Base-by-base conservation (phyloP, 345 rosid species). In the Lenwebbia sp. region DNA sequence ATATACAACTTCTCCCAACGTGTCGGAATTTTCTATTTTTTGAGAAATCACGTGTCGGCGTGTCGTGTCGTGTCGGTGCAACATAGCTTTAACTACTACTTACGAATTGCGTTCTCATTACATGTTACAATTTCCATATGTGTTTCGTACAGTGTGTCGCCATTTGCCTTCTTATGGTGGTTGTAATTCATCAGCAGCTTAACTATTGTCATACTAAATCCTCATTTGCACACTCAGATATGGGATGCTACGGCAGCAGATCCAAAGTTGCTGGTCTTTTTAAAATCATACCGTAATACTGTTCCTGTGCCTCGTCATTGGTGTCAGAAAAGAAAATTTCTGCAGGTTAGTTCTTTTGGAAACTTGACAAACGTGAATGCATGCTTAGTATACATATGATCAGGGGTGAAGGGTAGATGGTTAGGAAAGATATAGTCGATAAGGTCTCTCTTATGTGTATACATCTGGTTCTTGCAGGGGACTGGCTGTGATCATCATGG, bases 391-490 rank as follows among this genome's bases (percentile, higher is more conserved):
- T 92, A 90, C 87, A 88, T 85, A 88, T 84, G 88, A 83, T 89
- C 89, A 89, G 90, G 88, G 90, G 87, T 89, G 85, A 90, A 89
- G 96, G 91, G 62, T 84, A 84, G 87, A 89, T 92, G 91, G 93
- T 85, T 93, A 87, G 93, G 94, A 90, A 88, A 90, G 89, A 92
- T 92, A 93, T 91, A 85, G 95, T 88, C 89, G 88, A 90, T 89
- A 91, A 96, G 96, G 95, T 92, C 95, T 96, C 93, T 96, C 99
- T 96, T 96, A 98, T 98, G 95, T 92, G 95, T 89, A 94, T 93
- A 93, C 90, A 96, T 95, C 96, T 97, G 96, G 92, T 95, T 96
- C 99, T 98, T 98, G 99, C 99, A 98, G 99, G 99, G 94, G 88
- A 92, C 88, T 92, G 82, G 94, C 97, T 94, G 98, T 92, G 94